These are phyloP conservation scores for Hygrocybe coccinea DNA, from an alignment of 768 basidiomycete species.

Conservation along the genomic window DNA sequence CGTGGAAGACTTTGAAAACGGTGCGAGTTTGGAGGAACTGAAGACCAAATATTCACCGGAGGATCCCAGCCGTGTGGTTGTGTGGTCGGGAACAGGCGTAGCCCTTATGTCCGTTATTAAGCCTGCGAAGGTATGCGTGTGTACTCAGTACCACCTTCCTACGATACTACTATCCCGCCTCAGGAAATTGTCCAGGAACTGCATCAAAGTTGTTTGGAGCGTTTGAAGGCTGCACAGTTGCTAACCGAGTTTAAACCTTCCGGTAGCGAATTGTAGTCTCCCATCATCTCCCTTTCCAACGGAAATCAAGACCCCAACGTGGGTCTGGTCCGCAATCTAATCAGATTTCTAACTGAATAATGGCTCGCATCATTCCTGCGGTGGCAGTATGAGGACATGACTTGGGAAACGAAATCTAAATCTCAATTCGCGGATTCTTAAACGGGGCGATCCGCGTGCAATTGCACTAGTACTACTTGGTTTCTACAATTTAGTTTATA, in stretches of 20 bases:
- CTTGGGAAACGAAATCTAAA: too few relatives aligned
- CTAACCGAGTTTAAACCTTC: not conserved
- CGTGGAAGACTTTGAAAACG: slow-evolving; percentile 51
- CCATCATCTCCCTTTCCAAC: too few relatives aligned
- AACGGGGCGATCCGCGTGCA: too few relatives aligned
- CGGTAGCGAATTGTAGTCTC: not conserved
- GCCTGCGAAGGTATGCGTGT: slow-evolving; percentile 34
- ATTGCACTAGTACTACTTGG: not conserved
- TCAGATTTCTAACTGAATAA: too few relatives aligned
- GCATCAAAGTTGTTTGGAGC: slow-evolving; percentile 1
- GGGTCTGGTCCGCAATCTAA: too few relatives aligned
- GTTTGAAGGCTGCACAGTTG: not conserved
- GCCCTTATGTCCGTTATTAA: slow-evolving; percentile 48
- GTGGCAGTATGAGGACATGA: too few relatives aligned
- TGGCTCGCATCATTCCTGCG: too few relatives aligned
- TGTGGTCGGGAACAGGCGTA: slow-evolving; percentile 69
- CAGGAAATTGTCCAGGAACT: slow-evolving; percentile 7
- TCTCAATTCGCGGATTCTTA: too few relatives aligned
- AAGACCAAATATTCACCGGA: slow-evolving; percentile 40
- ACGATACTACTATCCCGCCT: not conserved
- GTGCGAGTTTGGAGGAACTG: slow-evolving; percentile 40
- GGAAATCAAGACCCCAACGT: too few relatives aligned
- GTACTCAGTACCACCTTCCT: not conserved
- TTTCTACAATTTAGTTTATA: not conserved
- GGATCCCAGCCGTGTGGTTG: slow-evolving; percentile 49